Evolutionary conservation across 2,329 filamentous ascomycete genomes (phyloP), one percentile per base, ranked within the genome.

Genomic region (Xylariaceae sp.): DNA sequence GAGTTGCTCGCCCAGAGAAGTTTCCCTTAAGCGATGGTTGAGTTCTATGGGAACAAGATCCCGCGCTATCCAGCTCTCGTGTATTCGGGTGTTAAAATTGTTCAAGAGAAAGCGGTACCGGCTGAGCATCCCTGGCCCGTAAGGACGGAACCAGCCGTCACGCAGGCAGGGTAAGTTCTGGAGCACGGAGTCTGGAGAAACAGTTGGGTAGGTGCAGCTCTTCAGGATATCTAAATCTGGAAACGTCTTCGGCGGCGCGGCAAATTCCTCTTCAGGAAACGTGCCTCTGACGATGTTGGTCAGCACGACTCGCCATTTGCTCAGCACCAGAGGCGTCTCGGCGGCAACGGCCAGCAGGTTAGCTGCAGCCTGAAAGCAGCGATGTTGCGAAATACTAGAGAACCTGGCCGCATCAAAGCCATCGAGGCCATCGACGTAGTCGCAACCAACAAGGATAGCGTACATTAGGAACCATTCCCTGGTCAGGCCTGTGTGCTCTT

Each of bases 391-490:
- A 21, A 64, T 56, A 5, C 44, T 45, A 27, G 60, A 55, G 20
- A 64, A 57, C 6, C 48, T 51, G 4, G 35, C 35, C 10, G 53
- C 21, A 10, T 51, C 56, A 24, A 64, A 57, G 67, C 33, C 48
- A 7, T n/a, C 41, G 0, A 65, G 54, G 2, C 64, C 65, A 16
- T 46, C 24, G 4, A 41, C 23, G 21, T 68, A 67, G 9, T 65
- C 60, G 16, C 60, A 64, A 6, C 66, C 66, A 1, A 60, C 61
- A 46, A 68, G 57, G 27, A 62, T 57, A 2, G 64, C 64, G 46
- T 62, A 58, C 45, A 62, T 54, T 2, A 67, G 42, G 40, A 67
- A 41, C 40, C 61, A 60, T 20, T 63, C 47, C 8, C 48, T 42
- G 6, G 57, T 53, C 9, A 65, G 20, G 8, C 48, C 40, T 2